Evolutionary conservation across 2,329 filamentous ascomycete species (phyloP), one percentile per base, ranked within the genome.

Genomic region (Fusarium napiforme): DNA sequence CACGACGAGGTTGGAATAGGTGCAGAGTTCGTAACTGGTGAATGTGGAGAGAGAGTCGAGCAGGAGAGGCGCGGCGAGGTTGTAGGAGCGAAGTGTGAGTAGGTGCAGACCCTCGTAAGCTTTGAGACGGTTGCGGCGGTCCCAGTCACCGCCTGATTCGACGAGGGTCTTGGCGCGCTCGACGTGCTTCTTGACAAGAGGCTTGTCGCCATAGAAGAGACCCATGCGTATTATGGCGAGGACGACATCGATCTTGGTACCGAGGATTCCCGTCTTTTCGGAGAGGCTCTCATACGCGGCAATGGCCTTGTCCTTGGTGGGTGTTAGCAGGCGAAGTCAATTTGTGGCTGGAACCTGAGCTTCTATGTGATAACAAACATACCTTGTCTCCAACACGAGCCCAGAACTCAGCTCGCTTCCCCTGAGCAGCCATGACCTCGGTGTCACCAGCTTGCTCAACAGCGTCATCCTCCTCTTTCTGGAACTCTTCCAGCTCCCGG

Each of bases 31-130:
- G 85, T 98, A 98, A 82, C 95, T 98, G 71, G 96, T 99, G 83
- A 99, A 99, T 28, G 96, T 99, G 34, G 96, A 98, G 75, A 99
- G 88, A 80, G 94, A 97, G 87, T 99, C 96, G 79, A 99, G 94
- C 57, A 99, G 92, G 16, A 98, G 90, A 45, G 96, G 96, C 4
- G 96, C 96, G 45, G 95, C 95, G 67, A 94, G 87, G 82, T 92
- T 93, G 87, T 98, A 95, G 70, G 95, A 95, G 77, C 96, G 95
- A 75, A 96, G 90, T 30, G 96, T 98, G 76, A 99, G 91, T 65
- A 97, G 90, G 81, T 98, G 93, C 63, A 99, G 88, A 71, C 96
- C 96, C 82, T 97, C 95, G 88, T 99, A 99, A 75, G 96, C 96
- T 92, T 99, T 99, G 80, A 99, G 91, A 69, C 96, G 93, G 87